phyloP scores from a whole-genome alignment of 257 asterid species.

The Fraxinus excelsior region DNA sequence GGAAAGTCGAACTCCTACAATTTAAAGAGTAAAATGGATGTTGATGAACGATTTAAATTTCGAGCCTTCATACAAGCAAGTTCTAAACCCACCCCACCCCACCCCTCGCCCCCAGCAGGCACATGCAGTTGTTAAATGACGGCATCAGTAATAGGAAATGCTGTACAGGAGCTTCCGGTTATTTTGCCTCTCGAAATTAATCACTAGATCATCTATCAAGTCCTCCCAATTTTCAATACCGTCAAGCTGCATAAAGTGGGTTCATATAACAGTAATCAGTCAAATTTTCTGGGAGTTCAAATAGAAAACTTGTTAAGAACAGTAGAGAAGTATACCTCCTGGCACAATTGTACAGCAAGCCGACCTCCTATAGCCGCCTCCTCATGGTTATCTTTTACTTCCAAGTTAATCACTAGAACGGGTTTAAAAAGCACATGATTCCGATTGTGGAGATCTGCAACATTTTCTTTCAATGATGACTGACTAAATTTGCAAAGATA shows the following conservation, averaged over 20 bases:
- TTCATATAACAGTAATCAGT: slow-evolving; percentile 7
- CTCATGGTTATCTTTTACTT: slow-evolving; percentile 98
- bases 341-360: slow-evolving; percentile 81
- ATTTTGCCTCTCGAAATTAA: slow-evolving; percentile 74
- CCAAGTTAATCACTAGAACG: slow-evolving; percentile 82
- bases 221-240: slow-evolving; percentile 81
- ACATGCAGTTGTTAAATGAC: not conserved
- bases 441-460: slow-evolving; percentile 83
- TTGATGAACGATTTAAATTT: too few relatives aligned
- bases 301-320: not conserved
- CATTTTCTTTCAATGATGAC: not conserved
- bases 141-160: slow-evolving; percentile 62
- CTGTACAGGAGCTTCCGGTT: slow-evolving; percentile 77
- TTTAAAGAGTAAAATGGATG: too few relatives aligned
- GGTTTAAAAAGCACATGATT: slow-evolving; percentile 73
- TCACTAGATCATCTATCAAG: slow-evolving; percentile 59
- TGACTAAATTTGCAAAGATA: not conserved
- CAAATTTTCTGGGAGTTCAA: not conserved
- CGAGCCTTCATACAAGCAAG: too few relatives aligned
- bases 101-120: too few relatives aligned
- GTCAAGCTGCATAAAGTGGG: slow-evolving; percentile 57
- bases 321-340: slow-evolving; percentile 51
- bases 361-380: slow-evolving; percentile 96
- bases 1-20: not conserved
- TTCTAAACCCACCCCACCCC: too few relatives aligned